phyloP scores from a whole-genome alignment of 148 eudicot genomes.

The Rhododendron ferrugineum region DNA sequence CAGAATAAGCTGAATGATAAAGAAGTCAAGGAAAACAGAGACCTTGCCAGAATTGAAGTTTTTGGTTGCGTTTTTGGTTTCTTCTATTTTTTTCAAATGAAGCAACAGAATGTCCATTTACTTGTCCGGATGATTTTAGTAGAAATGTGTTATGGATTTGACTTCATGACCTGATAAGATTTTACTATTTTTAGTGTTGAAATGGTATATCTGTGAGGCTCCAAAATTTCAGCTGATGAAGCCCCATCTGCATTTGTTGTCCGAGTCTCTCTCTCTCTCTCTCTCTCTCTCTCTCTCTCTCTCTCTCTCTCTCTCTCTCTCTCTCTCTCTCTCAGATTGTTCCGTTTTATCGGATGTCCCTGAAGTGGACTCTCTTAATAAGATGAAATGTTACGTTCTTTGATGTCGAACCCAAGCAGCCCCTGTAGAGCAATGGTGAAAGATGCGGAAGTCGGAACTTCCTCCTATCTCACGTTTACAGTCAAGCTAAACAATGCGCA shows the following conservation, averaged over 20 bases:
- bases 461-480: neutral
- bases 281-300: neutral
- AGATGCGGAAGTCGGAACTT: neutral
- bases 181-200: neutral
- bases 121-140: neutral
- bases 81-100: neutral
- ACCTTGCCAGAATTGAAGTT: slow-evolving; percentile 2
- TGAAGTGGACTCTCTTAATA: too few species aligned
- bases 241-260: neutral
- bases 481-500: neutral
- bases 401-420: neutral
- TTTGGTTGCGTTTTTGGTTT: neutral
- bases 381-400: neutral
- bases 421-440: neutral
- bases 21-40: neutral
- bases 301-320: neutral
- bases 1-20: slow-evolving; percentile 7
- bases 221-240: neutral
- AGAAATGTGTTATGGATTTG: neutral
- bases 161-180: neutral
- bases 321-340: too few species aligned
- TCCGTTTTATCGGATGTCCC: too few species aligned
- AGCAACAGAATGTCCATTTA: neutral
- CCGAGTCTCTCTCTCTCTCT: neutral
- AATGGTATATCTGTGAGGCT: neutral